Evolutionary conservation across 179 eudicot species (phyloP).

Genomic region (Heliamphora pulchella): DNA sequence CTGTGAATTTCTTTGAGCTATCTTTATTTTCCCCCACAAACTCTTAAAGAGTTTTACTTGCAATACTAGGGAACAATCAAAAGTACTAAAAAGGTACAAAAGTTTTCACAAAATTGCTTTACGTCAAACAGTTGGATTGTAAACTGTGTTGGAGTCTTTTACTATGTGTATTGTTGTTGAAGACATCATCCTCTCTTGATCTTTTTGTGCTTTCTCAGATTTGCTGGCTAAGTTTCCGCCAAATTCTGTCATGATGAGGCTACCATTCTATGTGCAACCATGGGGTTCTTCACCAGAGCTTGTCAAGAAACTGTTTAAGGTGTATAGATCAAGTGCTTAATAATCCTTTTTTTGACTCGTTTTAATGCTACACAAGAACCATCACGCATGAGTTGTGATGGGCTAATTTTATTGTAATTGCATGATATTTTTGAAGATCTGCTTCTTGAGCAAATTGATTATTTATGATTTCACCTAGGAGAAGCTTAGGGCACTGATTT

Average conservation of each 20-base stretch:
- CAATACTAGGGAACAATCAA: neutral
- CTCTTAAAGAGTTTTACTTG: neutral
- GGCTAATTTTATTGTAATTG: neutral
- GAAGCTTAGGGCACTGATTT: neutral
- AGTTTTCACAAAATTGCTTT: neutral
- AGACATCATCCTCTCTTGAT: neutral
- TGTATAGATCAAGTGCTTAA: constrained; percentile 17
- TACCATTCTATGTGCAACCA: constrained; percentile 54
- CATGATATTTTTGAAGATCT: neutral
- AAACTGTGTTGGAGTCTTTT: neutral
- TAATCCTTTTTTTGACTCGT: neutral
- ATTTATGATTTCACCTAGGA: neutral
- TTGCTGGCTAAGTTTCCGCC: constrained; percentile 88
- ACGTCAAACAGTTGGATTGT: constrained; percentile 7
- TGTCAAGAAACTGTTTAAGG: constrained; percentile 89
- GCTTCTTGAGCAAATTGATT: neutral
- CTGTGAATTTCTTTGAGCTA: neutral
- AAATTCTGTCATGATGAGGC: constrained; percentile 60
- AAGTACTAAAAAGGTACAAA: neutral
- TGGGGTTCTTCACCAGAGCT: constrained; percentile 78
- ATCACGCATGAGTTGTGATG: neutral
- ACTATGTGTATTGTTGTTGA: neutral
- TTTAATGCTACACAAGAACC: neutral
- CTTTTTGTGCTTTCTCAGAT: constrained; percentile 36
- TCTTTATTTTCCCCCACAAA: neutral